These are phyloP conservation scores for Porodaedalea pini DNA, from an alignment of 1,284 basidiomycete genomes.

Conservation along the genomic window DNA sequence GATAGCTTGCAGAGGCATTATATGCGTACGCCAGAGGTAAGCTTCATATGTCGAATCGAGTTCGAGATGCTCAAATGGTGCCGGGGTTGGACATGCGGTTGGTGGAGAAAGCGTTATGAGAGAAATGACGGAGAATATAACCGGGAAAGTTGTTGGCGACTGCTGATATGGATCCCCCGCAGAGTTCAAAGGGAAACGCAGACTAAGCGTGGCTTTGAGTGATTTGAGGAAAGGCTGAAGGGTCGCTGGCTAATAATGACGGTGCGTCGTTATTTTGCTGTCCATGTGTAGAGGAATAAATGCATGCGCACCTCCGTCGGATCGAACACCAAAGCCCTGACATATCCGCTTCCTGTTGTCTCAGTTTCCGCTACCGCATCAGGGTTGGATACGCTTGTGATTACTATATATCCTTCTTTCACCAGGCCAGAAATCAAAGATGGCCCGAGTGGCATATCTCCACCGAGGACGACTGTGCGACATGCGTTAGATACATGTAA, in stretches of 20 bases:
- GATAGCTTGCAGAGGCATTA: slow-evolving; percentile 69
- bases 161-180: slow-evolving; percentile 68
- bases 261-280: too few species aligned
- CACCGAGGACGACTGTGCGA: slow-evolving; percentile 71
- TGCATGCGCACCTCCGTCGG: slow-evolving; percentile 56
- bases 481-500: slow-evolving; percentile 3
- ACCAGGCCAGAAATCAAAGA: slow-evolving; percentile 71
- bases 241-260: slow-evolving; percentile 52
- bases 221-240: slow-evolving; percentile 74
- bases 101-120: slow-evolving; percentile 56
- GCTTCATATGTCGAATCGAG: slow-evolving; percentile 59
- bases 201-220: slow-evolving; percentile 71
- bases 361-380: slow-evolving; percentile 64
- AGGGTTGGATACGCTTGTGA: slow-evolving; percentile 67
- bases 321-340: slow-evolving; percentile 75
- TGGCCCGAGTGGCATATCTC: slow-evolving; percentile 64
- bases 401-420: slow-evolving; percentile 73
- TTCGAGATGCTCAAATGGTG: slow-evolving; percentile 70
- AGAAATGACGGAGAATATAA: slow-evolving; percentile 69
- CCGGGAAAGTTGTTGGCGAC: slow-evolving; percentile 56
- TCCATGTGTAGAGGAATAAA: not conserved
- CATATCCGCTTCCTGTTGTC: slow-evolving; percentile 61
- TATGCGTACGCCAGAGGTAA: slow-evolving; percentile 66
- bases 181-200: slow-evolving; percentile 71
- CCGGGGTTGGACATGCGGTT: slow-evolving; percentile 35